phyloP scores from a whole-genome alignment of 2,329 filamentous ascomycete genomes.

The Calonectria fujianensis region DNA sequence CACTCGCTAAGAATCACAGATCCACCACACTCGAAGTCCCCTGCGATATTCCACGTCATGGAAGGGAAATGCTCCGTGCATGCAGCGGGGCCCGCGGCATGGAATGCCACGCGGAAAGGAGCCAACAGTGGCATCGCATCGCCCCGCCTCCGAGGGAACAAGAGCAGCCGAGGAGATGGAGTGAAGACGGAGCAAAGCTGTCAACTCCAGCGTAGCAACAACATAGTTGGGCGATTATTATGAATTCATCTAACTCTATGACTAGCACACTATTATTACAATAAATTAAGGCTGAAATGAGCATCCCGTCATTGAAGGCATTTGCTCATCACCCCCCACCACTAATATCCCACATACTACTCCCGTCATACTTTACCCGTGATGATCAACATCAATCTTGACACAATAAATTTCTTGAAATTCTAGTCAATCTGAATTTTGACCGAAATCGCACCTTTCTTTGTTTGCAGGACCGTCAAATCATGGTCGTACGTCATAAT shows the following conservation, averaged over 20 bases:
- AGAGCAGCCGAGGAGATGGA: background rate
- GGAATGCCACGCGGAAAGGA: background rate
- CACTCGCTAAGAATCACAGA: conserved; percentile 2
- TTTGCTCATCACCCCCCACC: background rate
- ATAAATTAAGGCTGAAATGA: background rate
- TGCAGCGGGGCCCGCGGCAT: background rate
- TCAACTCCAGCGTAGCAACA: background rate
- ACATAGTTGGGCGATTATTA: background rate
- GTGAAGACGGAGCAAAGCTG: background rate
- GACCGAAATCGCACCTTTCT: conserved; percentile 46
- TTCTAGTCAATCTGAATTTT: conserved; percentile 36
- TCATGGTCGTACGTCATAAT: conserved; percentile 49
- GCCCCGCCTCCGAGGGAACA: background rate
- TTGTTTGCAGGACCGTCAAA: conserved; percentile 48
- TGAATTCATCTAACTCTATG: background rate
- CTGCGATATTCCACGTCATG: background rate
- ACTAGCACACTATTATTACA: background rate
- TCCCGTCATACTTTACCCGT: no score
- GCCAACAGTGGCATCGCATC: background rate
- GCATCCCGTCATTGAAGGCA: background rate
- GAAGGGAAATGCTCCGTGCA: conserved; percentile 11
- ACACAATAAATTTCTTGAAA: background rate
- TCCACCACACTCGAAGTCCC: background rate
- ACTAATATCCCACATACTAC: background rate
- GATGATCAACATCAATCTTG: no score